A percentile compares a stretch with the other conserved stretches of the same genome.
Evolutionary conservation across 495 filamentous ascomycete genomes (phyloP).

Genomic region (Apiosordaria backusii): DNA sequence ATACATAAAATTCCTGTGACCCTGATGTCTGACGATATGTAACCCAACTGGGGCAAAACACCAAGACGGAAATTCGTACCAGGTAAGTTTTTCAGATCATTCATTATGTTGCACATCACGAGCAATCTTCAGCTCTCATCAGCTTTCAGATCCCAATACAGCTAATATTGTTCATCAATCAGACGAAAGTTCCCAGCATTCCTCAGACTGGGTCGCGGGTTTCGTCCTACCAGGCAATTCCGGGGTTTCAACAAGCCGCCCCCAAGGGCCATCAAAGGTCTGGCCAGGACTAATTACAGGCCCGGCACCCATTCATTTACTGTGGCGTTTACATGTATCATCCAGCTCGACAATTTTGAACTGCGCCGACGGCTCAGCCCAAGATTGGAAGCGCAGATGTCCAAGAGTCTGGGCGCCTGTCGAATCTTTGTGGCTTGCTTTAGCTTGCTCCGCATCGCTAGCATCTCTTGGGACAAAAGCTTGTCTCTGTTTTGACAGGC

Average conservation of each 20-base stretch:
- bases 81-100: neutral
- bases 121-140: no score
- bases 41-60: no score
- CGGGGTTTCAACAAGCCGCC: neutral
- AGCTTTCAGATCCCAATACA: neutral
- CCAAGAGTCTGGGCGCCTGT: neutral
- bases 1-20: no score
- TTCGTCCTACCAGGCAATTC: neutral
- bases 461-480: neutral
- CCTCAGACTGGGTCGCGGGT: neutral
- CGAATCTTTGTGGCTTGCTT: neutral
- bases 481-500: neutral
- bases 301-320: neutral
- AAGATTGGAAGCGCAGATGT: neutral
- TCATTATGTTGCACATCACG: no score
- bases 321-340: neutral
- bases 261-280: neutral
- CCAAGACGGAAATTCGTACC: no score
- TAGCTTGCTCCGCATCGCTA: neutral
- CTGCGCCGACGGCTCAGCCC: neutral
- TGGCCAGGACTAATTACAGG: neutral
- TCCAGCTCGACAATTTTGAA: neutral
- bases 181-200: neutral
- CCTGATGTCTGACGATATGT: no score
- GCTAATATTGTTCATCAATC: neutral